phyloP scores from a whole-genome alignment of 2,329 filamentous ascomycete genomes.

The Aspergillus novoparasiticus region DNA sequence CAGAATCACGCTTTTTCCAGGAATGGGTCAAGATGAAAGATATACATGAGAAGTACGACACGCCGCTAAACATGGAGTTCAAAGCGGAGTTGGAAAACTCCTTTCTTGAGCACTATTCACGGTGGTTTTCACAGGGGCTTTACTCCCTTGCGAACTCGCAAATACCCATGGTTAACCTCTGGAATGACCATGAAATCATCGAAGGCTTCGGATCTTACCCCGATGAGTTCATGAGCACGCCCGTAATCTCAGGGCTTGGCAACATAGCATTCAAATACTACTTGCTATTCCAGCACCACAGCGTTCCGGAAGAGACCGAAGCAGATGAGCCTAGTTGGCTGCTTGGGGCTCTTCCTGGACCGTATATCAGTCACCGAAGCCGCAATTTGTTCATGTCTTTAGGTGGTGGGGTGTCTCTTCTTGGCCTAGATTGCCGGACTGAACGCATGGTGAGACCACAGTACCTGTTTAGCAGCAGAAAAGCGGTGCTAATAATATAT shows the following conservation, averaged over 20 bases:
- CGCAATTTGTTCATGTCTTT: slow-evolving; percentile 84
- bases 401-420: slow-evolving; percentile 75
- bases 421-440: slow-evolving; percentile 88
- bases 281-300: slow-evolving; percentile 97
- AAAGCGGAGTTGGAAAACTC: slow-evolving; percentile 86
- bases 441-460: slow-evolving; percentile 66
- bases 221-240: slow-evolving; percentile 85
- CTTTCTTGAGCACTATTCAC: slow-evolving; percentile 83
- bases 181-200: slow-evolving; percentile 91
- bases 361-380: slow-evolving; percentile 85
- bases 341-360: slow-evolving; percentile 75
- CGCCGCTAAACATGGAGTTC: slow-evolving; percentile 77
- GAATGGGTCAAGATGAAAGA: slow-evolving; percentile 85
- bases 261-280: slow-evolving; percentile 98
- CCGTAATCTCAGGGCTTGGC: slow-evolving; percentile 86
- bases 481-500: slow-evolving; percentile 25
- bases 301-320: slow-evolving; percentile 76
- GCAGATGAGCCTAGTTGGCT: slow-evolving; percentile 89
- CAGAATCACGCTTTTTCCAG: slow-evolving; percentile 73
- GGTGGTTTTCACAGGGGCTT: slow-evolving; percentile 95
- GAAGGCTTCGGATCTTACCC: slow-evolving; percentile 93
- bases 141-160: slow-evolving; percentile 92
- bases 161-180: slow-evolving; percentile 98
- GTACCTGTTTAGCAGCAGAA: neutral
- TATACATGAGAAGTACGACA: slow-evolving; percentile 74